Conservation (phyloP, 148 eudicot genomes). For the Spergularia bocconei region DNA sequence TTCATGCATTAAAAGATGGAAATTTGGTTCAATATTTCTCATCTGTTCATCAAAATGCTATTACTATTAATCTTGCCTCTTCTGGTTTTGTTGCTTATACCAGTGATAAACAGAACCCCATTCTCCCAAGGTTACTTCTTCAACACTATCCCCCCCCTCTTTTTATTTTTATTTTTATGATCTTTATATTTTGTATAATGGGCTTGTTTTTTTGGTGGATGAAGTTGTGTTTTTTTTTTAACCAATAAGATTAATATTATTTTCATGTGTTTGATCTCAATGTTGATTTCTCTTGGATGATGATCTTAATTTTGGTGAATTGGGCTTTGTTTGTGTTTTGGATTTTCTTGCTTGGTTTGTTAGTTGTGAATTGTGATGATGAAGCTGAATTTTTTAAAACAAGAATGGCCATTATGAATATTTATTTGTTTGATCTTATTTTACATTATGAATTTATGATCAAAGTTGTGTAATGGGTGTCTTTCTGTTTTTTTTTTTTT, state of each 20-base stretch:
- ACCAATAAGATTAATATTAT: background rate
- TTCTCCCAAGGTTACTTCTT: slow-evolving; percentile 61
- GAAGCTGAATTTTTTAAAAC: background rate
- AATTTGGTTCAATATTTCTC: slow-evolving; percentile 52
- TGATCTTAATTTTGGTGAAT: background rate
- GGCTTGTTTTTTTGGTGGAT: background rate
- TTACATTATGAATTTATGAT: too few species aligned
- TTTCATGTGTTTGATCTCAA: background rate
- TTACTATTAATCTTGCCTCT: slow-evolving; percentile 58
- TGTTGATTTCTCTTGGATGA: too few species aligned
- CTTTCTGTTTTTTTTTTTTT: too few species aligned
- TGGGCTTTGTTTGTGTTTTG: background rate
- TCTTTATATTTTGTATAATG: background rate
- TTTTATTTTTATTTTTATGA: too few species aligned
- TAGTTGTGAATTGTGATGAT: background rate
- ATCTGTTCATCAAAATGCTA: slow-evolving; percentile 46
- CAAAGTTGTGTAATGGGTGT: too few species aligned
- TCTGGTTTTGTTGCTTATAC: slow-evolving; percentile 66
- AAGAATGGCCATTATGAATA: too few species aligned
- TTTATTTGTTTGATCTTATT: too few species aligned
- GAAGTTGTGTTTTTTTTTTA: background rate
- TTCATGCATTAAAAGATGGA: slow-evolving; percentile 67
- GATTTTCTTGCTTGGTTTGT: background rate
- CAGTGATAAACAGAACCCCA: slow-evolving; percentile 58
- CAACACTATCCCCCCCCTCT: background rate